phyloP scores from a whole-genome alignment of 2,329 filamentous ascomycete genomes.

The Phyllosticta citribraziliensis region DNA sequence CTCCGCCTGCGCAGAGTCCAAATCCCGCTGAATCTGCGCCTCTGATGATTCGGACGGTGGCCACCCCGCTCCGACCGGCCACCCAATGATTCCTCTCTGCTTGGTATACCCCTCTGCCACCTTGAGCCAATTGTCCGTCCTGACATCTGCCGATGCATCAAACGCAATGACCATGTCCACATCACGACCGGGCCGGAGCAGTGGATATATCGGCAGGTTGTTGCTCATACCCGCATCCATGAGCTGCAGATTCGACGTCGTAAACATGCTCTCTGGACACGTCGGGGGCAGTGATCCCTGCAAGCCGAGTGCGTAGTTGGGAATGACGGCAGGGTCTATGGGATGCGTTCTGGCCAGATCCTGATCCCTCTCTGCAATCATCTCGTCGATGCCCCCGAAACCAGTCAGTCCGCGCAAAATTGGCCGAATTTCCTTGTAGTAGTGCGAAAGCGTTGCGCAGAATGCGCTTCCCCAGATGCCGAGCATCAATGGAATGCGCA shows the following conservation, averaged over 20 bases:
- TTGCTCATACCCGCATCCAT: slow-evolving; percentile 99
- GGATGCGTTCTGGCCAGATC: slow-evolving; percentile 88
- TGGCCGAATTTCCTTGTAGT: slow-evolving; percentile 89
- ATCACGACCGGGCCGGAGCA: slow-evolving; percentile 77
- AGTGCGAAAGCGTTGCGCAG: slow-evolving; percentile 89
- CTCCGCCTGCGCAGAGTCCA: slow-evolving; percentile 57
- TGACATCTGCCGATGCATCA: slow-evolving; percentile 87
- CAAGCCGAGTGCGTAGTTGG: slow-evolving; percentile 83
- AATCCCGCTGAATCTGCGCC: slow-evolving; percentile 51
- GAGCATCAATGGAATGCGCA: slow-evolving; percentile 73
- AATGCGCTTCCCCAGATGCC: slow-evolving; percentile 97
- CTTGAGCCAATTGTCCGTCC: slow-evolving; percentile 90
- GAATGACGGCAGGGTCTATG: slow-evolving; percentile 81
- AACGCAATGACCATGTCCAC: slow-evolving; percentile 89
- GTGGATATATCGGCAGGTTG: slow-evolving; percentile 90
- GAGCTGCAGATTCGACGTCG: slow-evolving; percentile 50
- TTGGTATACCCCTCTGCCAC: slow-evolving; percentile 87
- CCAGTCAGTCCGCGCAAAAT: slow-evolving; percentile 65
- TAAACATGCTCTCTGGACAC: slow-evolving; percentile 67
- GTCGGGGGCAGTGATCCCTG: slow-evolving; percentile 62
- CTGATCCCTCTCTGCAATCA: slow-evolving; percentile 73
- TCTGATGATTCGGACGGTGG: slow-evolving; percentile 53
- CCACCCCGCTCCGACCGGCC: slow-evolving; percentile 94
- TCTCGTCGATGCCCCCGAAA: slow-evolving; percentile 65
- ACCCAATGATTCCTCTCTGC: slow-evolving; percentile 84